These are phyloP conservation scores for Thelephora ganbajun DNA, from an alignment of 768 basidiomycete genomes.

Conservation along the genomic window DNA sequence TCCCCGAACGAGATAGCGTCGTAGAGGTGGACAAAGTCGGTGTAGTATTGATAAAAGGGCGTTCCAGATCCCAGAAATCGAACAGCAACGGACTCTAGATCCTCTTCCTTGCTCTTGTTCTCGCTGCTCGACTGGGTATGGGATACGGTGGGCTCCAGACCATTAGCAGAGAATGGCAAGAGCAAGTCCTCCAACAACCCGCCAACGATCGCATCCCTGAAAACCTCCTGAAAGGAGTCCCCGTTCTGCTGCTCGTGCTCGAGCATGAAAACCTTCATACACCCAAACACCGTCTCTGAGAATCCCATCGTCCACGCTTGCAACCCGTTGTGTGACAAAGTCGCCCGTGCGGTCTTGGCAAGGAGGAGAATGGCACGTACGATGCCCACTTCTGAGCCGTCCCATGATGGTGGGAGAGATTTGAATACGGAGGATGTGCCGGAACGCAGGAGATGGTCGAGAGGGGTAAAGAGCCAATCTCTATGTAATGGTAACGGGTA, in stretches of 20 bases:
- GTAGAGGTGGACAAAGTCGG: conserved; percentile 83
- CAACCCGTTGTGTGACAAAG: conserved; percentile 29
- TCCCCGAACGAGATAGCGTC: conserved; percentile 84
- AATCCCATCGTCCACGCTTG: conserved; percentile 28
- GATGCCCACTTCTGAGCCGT: conserved; percentile 67
- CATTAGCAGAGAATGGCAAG: conserved; percentile 31
- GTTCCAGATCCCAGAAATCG: conserved; percentile 49
- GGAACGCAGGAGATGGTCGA: conserved; percentile 74
- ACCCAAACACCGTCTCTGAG: conserved; percentile 52
- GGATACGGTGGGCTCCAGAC: conserved; percentile 11
- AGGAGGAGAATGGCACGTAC: conserved; percentile 56
- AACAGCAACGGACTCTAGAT: conserved; percentile 39
- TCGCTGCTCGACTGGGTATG: conserved; percentile 8
- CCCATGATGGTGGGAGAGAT: conserved; percentile 55
- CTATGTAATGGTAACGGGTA: conserved; percentile 30
- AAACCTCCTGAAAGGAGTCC: conserved; percentile 45
- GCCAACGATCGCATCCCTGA: conserved; percentile 56
- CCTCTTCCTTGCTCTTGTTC: conserved; percentile 2
- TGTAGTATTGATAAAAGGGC: conserved; percentile 91
- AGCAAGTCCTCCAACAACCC: conserved; percentile 47
- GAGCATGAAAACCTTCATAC: conserved; percentile 94
- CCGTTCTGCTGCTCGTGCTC: conserved; percentile 58
- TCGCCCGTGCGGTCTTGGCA: conserved; percentile 32
- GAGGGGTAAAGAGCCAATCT: conserved; percentile 57
- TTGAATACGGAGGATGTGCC: conserved; percentile 60